Evolutionary conservation across 768 basidiomycete genomes (phyloP).

Genomic region (Punctularia strigosozonata): DNA sequence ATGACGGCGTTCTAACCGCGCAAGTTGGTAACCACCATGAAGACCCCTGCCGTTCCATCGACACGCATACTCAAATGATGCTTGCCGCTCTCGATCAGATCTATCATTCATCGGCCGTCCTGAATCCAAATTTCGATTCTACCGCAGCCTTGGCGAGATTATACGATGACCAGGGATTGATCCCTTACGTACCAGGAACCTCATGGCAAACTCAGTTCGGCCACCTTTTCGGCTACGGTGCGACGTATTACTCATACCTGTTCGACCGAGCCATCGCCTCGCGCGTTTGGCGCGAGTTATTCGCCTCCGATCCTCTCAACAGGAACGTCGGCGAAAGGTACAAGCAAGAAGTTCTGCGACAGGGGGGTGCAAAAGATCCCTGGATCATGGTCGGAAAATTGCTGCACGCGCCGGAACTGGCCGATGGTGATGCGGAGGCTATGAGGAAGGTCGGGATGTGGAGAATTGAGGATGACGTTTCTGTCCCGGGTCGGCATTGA

Average conservation of each 20-base stretch:
- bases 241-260: slow-evolving; percentile 95
- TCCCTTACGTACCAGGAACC: slow-evolving; percentile 76
- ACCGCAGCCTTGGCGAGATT: slow-evolving; percentile 53
- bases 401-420: slow-evolving; percentile 52
- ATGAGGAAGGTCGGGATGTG: slow-evolving; percentile 89
- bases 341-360: slow-evolving; percentile 61
- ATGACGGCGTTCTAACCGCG: slow-evolving; percentile 30
- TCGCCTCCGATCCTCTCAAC: slow-evolving; percentile 52
- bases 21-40: slow-evolving; percentile 55
- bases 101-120: slow-evolving; percentile 67
- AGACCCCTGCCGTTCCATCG: slow-evolving; percentile 73
- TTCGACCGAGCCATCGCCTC: slow-evolving; percentile 95
- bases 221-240: slow-evolving; percentile 92
- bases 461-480: slow-evolving; percentile 70
- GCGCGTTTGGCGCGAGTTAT: slow-evolving; percentile 76
- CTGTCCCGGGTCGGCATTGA: slow-evolving; percentile 47
- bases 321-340: slow-evolving; percentile 73
- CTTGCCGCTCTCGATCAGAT: slow-evolving; percentile 82
- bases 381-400: slow-evolving; percentile 84
- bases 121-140: slow-evolving; percentile 55
- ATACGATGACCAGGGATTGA: slow-evolving; percentile 58
- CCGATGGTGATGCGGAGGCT: slow-evolving; percentile 60
- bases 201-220: slow-evolving; percentile 95
- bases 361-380: slow-evolving; percentile 86
- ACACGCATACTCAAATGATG: slow-evolving; percentile 84